Evolutionary conservation across 2,329 filamentous ascomycete species (phyloP).

Genomic region (Cercospora sp.): DNA sequence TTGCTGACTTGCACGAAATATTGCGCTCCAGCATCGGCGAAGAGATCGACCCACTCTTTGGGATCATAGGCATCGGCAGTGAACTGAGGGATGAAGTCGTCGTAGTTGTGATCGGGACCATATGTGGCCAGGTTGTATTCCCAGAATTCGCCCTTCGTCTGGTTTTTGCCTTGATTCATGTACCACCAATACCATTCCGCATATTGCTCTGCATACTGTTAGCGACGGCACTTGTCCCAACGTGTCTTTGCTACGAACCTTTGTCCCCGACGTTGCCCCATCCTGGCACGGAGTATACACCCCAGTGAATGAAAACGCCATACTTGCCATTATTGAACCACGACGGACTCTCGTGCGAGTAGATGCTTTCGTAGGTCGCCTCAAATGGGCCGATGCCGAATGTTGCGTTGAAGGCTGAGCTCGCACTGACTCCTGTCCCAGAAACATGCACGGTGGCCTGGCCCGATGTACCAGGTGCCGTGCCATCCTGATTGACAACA

Average conservation of each 20-base stretch:
- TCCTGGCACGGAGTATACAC: slow-evolving; percentile 57
- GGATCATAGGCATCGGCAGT: slow-evolving; percentile 54
- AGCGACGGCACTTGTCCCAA: neutral
- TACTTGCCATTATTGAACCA: slow-evolving; percentile 60
- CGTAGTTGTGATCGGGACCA: slow-evolving; percentile 55
- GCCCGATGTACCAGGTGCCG: slow-evolving; percentile 35
- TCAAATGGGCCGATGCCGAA: slow-evolving; percentile 38
- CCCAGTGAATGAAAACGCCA: slow-evolving; percentile 64
- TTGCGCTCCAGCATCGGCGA: slow-evolving; percentile 54
- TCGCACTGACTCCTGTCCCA: slow-evolving; percentile 33
- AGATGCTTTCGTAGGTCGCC: slow-evolving; percentile 24
- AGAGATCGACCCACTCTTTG: slow-evolving; percentile 57
- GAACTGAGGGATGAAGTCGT: slow-evolving; percentile 58
- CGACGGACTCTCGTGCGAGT: slow-evolving; percentile 49
- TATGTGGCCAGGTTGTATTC: slow-evolving; percentile 55
- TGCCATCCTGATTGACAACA: slow-evolving; percentile 39
- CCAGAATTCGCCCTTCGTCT: slow-evolving; percentile 48
- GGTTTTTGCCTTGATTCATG: slow-evolving; percentile 44
- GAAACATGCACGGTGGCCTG: slow-evolving; percentile 37
- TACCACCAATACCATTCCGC: slow-evolving; percentile 53
- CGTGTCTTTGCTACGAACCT: slow-evolving; percentile 32
- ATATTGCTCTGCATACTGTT: slow-evolving; percentile 27
- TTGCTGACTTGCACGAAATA: slow-evolving; percentile 51
- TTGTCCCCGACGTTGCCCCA: slow-evolving; percentile 52
- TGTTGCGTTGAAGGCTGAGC: slow-evolving; percentile 40